Evolutionary conservation across 768 basidiomycete genomes (phyloP).

Genomic region (Austroboletus festivus): DNA sequence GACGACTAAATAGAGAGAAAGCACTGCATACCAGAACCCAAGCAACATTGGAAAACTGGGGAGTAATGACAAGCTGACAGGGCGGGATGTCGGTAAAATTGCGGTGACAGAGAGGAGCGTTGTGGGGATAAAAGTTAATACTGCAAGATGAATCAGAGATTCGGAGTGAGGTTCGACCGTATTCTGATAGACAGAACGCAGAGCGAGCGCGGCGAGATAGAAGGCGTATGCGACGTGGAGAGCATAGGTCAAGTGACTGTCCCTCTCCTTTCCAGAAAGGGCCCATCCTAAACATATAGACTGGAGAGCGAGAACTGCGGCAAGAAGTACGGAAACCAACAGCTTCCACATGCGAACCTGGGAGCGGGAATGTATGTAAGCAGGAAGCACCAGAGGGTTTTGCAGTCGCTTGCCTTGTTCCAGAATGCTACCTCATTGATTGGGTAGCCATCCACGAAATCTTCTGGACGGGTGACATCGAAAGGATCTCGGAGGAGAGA

Average conservation of each 20-base stretch:
- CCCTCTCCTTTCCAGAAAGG: slow-evolving; percentile 22
- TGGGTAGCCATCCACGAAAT: slow-evolving; percentile 64
- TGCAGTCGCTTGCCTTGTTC: slow-evolving; percentile 40
- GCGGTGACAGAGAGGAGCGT: slow-evolving; percentile 44
- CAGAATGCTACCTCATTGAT: slow-evolving; percentile 61
- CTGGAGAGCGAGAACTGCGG: slow-evolving; percentile 47
- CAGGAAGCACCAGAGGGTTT: background rate
- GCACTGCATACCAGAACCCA: slow-evolving; percentile 50
- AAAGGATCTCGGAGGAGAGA: slow-evolving; percentile 51
- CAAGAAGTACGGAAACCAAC: slow-evolving; percentile 44
- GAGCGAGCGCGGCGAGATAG: slow-evolving; percentile 55
- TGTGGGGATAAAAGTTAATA: slow-evolving; percentile 49
- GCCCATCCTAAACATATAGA: slow-evolving; percentile 54
- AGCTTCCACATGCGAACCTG: slow-evolving; percentile 64
- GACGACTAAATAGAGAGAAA: slow-evolving; percentile 48
- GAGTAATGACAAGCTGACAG: slow-evolving; percentile 31
- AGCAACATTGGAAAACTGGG: slow-evolving; percentile 19
- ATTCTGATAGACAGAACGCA: slow-evolving; percentile 48
- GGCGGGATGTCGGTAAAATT: slow-evolving; percentile 51
- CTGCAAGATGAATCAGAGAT: slow-evolving; percentile 59
- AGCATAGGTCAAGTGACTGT: slow-evolving; percentile 36
- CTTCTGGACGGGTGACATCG: slow-evolving; percentile 70
- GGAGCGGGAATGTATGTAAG: slow-evolving; percentile 1
- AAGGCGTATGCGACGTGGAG: slow-evolving; percentile 54
- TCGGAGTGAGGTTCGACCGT: slow-evolving; percentile 40